A percentile compares a stretch with the other conserved stretches of the same genome.
phyloP scores from a whole-genome alignment of 2,329 filamentous ascomycete species.

The Aspergillus phoenicis region DNA sequence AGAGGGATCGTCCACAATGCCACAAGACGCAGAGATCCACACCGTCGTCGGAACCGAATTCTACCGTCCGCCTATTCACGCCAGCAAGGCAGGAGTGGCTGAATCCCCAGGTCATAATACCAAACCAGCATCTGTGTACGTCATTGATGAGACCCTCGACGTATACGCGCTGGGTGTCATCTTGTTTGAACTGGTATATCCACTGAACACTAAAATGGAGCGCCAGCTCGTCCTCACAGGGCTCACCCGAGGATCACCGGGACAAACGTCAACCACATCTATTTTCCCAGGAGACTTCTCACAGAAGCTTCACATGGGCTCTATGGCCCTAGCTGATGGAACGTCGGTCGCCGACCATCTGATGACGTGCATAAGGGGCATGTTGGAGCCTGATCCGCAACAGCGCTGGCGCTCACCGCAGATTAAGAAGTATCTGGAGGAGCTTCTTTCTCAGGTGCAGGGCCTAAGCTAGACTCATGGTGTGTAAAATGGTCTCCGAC shows the following conservation, averaged over 20 bases:
- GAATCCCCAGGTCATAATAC: conserved; percentile 10
- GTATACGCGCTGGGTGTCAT: conserved; percentile 65
- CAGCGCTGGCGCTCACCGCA: conserved; percentile 42
- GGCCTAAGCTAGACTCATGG: background rate
- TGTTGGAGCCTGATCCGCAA: conserved; percentile 43
- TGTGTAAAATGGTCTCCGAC: too few relatives aligned
- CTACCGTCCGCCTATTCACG: conserved; percentile 56
- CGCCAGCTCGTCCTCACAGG: conserved; percentile 47
- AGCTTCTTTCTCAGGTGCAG: conserved; percentile 28
- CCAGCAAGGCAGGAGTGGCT: conserved; percentile 8
- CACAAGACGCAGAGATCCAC: conserved; percentile 24
- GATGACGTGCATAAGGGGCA: conserved; percentile 43
- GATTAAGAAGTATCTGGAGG: conserved; percentile 38
- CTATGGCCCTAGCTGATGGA: conserved; percentile 27
- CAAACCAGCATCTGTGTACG: conserved; percentile 23
- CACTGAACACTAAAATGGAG: conserved; percentile 56
- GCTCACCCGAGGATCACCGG: conserved; percentile 35
- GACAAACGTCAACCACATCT: conserved; percentile 10
- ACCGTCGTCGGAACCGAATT: conserved; percentile 63
- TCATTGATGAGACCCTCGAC: conserved; percentile 58
- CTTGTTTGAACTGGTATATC: conserved; percentile 62
- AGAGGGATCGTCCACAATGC: conserved; percentile 22
- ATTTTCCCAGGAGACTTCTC: conserved; percentile 43
- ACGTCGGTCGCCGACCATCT: conserved; percentile 36
- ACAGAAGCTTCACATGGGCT: conserved; percentile 40